A percentile compares a stretch with the other conserved stretches of the same genome.
Conservation (phyloP, 2,329 filamentous ascomycete species). For the Aspergillus ochraceus region DNA sequence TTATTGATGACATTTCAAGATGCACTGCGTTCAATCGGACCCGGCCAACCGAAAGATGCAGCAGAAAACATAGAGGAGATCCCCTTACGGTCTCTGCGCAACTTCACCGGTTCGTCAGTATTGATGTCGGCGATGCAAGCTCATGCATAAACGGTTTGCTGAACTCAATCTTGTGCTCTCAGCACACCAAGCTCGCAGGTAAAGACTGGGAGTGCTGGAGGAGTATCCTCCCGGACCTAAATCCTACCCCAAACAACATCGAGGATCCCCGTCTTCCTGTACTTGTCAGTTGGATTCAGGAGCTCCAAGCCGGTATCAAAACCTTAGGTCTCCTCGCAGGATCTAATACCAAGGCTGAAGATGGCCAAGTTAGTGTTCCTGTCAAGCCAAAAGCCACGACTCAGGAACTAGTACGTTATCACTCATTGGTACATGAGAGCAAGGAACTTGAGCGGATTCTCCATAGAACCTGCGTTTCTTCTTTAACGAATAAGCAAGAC, state of each 20-base stretch:
- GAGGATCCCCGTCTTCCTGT: not conserved
- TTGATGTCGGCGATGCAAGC: not conserved
- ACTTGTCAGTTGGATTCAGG: not conserved
- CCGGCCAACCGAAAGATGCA: not conserved
- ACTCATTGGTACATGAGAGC: not conserved
- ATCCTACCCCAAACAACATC: not conserved
- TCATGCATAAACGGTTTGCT: not conserved
- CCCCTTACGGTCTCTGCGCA: not conserved
- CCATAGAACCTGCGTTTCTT: not conserved
- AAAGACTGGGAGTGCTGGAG: not conserved
- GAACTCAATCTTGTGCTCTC: not conserved
- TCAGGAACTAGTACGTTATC: not conserved
- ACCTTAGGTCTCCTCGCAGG: not conserved
- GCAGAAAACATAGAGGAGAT: not conserved
- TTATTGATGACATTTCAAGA: not conserved
- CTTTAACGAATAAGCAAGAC: not conserved
- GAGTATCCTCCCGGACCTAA: not conserved
- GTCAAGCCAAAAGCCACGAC: not conserved
- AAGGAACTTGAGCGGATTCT: not conserved
- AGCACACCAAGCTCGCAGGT: not conserved
- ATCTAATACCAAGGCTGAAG: not conserved
- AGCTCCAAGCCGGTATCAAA: not conserved
- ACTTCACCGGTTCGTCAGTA: not conserved
- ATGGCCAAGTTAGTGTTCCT: not conserved
- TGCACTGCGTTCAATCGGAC: not conserved